Percentiles rank a stretch among this genome's conserved stretches.
Conservation (phyloP, 148 eudicot genomes). For the Hydrangea macrophylla region DNA sequence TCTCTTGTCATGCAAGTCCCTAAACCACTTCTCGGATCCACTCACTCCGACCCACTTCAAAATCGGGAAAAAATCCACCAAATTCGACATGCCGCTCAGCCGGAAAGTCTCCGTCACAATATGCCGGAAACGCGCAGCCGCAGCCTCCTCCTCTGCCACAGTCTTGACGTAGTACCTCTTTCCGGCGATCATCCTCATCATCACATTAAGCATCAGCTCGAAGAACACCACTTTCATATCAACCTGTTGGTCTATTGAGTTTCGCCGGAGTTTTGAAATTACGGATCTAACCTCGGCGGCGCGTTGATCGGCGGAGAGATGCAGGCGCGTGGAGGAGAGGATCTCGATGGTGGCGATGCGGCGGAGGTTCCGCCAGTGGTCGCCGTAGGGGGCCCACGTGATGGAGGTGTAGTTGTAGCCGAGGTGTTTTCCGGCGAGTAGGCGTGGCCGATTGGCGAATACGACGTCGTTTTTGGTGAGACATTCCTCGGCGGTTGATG, state of each 20-base stretch:
- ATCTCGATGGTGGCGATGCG: conserved; percentile 31
- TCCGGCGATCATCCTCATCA: conserved; percentile 50
- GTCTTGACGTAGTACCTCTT: conserved; percentile 39
- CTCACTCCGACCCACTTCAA: conserved; percentile 25
- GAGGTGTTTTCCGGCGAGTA: conserved; percentile 27
- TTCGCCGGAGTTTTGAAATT: not conserved
- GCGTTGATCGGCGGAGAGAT: conserved; percentile 17
- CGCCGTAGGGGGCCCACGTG: conserved; percentile 30
- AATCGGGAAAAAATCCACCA: conserved; percentile 41
- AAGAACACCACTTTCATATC: conserved; percentile 28
- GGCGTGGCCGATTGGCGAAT: conserved; percentile 39
- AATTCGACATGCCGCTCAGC: conserved; percentile 12
- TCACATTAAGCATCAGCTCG: conserved; percentile 28
- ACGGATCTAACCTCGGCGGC: conserved; percentile 24
- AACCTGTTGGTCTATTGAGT: conserved; percentile 4
- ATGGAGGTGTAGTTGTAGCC: conserved; percentile 36
- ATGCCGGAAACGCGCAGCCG: conserved; percentile 30
- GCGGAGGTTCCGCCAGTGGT: conserved; percentile 45
- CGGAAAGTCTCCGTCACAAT: conserved; percentile 25
- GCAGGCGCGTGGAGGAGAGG: conserved; percentile 28
- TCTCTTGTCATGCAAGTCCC: conserved; percentile 24
- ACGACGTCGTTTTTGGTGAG: conserved; percentile 30
- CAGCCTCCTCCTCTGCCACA: conserved; percentile 10
- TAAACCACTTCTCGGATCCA: conserved; percentile 24
- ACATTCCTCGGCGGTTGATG: conserved; percentile 31